These are phyloP conservation scores for Kodamaea neixiangensis DNA, from an alignment of 805 yeast species.

Conservation along the genomic window DNA sequence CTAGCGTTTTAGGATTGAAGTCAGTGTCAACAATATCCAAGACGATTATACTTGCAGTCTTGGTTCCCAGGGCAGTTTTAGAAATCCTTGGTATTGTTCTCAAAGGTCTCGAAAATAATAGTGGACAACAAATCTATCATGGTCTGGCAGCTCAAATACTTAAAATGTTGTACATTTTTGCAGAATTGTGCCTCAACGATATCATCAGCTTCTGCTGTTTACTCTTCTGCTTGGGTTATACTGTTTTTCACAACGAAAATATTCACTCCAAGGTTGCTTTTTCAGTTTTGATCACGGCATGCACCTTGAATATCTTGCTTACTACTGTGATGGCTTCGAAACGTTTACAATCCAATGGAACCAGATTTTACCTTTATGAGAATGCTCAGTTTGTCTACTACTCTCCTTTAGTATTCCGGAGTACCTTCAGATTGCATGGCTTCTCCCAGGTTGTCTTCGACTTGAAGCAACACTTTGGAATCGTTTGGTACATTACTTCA, in stretches of 20 bases:
- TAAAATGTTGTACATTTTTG: not conserved
- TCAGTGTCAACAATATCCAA: slow-evolving; percentile 32
- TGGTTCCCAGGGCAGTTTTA: slow-evolving; percentile 18
- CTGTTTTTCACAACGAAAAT: slow-evolving; percentile 27
- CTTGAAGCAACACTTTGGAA: not conserved
- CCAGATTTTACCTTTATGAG: not conserved
- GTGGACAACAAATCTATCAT: not conserved
- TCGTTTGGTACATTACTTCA: not conserved
- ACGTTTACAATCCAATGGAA: not conserved
- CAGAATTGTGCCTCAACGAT: slow-evolving; percentile 14
- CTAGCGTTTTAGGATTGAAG: slow-evolving; percentile 19
- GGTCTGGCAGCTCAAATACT: not conserved
- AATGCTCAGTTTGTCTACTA: not conserved
- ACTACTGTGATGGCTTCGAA: not conserved
- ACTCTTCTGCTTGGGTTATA: slow-evolving; percentile 38
- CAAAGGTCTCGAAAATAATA: not conserved
- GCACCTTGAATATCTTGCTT: not conserved
- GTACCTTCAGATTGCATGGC: not conserved
- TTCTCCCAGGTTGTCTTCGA: not conserved
- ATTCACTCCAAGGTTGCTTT: not conserved
- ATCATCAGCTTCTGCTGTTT: slow-evolving; percentile 21
- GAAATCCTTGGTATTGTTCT: not conserved
- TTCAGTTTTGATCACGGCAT: not conserved
- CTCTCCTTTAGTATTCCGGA: not conserved
- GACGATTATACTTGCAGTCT: slow-evolving; percentile 25